Conservation (phyloP, 352 stramenopile species). For the Phytophthora colocasiae region DNA sequence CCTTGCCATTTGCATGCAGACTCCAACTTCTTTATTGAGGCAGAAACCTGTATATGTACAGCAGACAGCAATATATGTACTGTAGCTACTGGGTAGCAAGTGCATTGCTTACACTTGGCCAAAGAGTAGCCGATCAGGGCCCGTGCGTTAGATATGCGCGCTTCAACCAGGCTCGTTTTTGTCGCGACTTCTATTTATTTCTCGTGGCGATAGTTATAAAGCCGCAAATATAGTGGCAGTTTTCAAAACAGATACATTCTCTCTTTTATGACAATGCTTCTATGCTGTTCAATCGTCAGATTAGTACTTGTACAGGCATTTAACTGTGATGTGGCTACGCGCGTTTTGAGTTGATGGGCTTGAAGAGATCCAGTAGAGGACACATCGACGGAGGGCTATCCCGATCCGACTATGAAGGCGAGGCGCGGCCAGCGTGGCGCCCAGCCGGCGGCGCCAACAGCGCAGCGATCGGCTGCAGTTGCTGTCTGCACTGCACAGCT, state of each 20-base stretch:
- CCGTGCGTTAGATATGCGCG: constrained; percentile 14
- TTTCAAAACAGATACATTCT: too few species aligned
- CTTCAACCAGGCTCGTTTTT: constrained; percentile 34
- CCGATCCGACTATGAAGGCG: constrained; percentile 27
- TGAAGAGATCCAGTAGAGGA: constrained; percentile 33
- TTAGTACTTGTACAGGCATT: not conserved
- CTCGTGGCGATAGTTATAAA: constrained; percentile 8
- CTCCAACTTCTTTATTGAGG: too few species aligned
- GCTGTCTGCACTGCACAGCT: constrained; percentile 1
- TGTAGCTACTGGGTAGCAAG: too few species aligned
- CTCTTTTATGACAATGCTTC: too few species aligned
- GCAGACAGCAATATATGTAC: too few species aligned
- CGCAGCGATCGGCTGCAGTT: constrained; percentile 3
- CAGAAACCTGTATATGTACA: too few species aligned
- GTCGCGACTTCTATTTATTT: constrained; percentile 37
- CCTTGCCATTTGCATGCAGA: too few species aligned
- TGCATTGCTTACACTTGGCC: not conserved
- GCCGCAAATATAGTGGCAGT: not conserved
- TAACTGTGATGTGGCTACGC: not conserved
- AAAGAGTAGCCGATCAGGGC: constrained; percentile 12
- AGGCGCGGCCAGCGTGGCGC: constrained; percentile 20
- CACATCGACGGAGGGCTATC: constrained; percentile 30
- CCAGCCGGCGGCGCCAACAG: not conserved
- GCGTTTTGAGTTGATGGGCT: constrained; percentile 3
- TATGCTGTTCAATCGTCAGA: not conserved